Evolutionary conservation across 106 monocot genomes (phyloP).

Genomic region (Dendrobium officinale): DNA sequence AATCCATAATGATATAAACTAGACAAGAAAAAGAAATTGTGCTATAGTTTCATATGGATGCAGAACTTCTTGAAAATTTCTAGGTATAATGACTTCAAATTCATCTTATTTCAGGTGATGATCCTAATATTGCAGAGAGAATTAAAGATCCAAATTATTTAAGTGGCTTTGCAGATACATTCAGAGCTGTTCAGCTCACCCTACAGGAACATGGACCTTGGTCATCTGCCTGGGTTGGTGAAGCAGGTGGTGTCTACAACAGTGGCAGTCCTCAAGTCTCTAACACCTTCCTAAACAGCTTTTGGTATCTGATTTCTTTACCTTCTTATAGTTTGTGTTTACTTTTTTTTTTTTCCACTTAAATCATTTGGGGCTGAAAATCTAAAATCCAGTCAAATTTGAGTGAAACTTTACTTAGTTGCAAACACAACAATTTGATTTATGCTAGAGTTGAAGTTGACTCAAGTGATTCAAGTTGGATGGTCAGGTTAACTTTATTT

Average conservation of each 20-base stretch:
- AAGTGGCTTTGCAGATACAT: slow-evolving; percentile 39
- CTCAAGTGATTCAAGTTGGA: no score
- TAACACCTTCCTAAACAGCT: slow-evolving; percentile 72
- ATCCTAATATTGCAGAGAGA: slow-evolving; percentile 41
- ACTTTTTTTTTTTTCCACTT: no score
- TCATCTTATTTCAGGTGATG: slow-evolving; percentile 52
- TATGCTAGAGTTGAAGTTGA: no score
- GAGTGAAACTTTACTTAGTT: no score
- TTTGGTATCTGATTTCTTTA: slow-evolving; percentile 51
- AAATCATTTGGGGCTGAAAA: no score
- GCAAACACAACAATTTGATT: no score
- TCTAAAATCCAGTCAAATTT: no score
- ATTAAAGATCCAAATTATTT: slow-evolving; percentile 64
- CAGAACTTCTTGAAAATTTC: neutral
- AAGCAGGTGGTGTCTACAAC: slow-evolving; percentile 89
- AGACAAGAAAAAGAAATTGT: no score
- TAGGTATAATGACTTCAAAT: neutral
- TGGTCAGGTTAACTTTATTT: no score
- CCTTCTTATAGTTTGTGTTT: neutral
- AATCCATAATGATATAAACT: no score
- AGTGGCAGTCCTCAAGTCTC: slow-evolving; percentile 75
- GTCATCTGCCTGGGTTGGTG: slow-evolving; percentile 93
- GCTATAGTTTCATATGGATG: neutral
- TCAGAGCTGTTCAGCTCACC: slow-evolving; percentile 50
- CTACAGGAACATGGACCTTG: slow-evolving; percentile 73